phyloP scores from a whole-genome alignment of 1,284 basidiomycete genomes.

The Rhodotorula sp. region DNA sequence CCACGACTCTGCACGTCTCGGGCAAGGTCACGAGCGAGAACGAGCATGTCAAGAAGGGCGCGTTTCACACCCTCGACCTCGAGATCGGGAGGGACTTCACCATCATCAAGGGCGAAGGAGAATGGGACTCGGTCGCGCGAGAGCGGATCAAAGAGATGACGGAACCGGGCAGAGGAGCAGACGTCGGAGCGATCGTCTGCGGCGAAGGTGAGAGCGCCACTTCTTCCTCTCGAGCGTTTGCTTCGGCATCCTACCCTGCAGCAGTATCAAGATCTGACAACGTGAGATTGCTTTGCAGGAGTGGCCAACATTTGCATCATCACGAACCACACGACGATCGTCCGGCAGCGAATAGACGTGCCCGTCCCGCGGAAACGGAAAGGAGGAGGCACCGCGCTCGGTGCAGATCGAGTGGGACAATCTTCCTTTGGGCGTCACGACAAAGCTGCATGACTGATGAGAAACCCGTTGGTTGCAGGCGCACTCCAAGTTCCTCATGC shows the following conservation, averaged over 20 bases:
- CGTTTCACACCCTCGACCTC: conserved; percentile 92
- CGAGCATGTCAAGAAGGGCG: conserved; percentile 85
- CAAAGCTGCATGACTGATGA: background rate
- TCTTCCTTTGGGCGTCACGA: background rate
- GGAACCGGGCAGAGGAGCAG: conserved; percentile 86
- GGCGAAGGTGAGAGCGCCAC: conserved; percentile 66
- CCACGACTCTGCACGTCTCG: conserved; percentile 70
- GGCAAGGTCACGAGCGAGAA: conserved; percentile 90
- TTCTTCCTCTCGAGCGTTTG: too few relatives aligned
- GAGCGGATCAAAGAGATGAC: conserved; percentile 82
- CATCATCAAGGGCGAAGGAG: conserved; percentile 73
- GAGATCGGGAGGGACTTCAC: conserved; percentile 89
- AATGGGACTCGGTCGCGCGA: conserved; percentile 86
- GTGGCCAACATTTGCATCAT: conserved; percentile 90
- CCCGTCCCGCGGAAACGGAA: conserved; percentile 88
- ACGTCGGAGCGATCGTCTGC: conserved; percentile 92
- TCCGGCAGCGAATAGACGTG: conserved; percentile 86
- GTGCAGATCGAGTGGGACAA: conserved; percentile 70
- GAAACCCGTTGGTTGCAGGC: conserved; percentile 19
- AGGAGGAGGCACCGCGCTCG: conserved; percentile 61
- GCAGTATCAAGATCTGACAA: background rate
- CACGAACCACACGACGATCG: conserved; percentile 94
- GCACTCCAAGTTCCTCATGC: conserved; percentile 32
- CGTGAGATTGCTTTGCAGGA: conserved; percentile 53
- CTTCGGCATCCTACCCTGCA: background rate